Conservation (phyloP, 164 flowering plant genomes). For the Stephania japonica region DNA sequence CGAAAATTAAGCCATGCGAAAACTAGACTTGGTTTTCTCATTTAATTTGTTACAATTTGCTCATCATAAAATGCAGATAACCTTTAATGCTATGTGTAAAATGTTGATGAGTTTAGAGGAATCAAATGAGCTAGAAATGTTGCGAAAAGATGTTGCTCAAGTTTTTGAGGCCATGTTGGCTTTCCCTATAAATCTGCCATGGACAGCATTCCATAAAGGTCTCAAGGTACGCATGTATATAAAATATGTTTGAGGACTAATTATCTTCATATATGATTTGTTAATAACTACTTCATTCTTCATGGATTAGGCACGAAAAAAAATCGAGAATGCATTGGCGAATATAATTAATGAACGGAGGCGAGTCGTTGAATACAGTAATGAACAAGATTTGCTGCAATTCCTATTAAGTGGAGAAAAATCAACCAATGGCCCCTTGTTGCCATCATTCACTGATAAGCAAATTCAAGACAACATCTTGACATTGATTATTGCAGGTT, state of each 20-base stretch:
- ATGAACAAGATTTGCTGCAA: constrained; percentile 38
- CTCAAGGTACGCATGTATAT: constrained; percentile 30
- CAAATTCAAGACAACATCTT: constrained; percentile 64
- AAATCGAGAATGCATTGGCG: constrained; percentile 31
- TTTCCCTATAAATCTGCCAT: constrained; percentile 42
- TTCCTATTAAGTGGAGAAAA: constrained; percentile 22
- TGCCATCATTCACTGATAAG: constrained; percentile 26
- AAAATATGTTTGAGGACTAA: not conserved
- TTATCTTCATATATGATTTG: no score
- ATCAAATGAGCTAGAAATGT: constrained; percentile 20
- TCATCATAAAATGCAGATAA: constrained; percentile 25
- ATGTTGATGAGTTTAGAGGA: constrained; percentile 41
- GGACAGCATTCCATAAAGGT: constrained; percentile 47
- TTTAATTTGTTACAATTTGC: not conserved
- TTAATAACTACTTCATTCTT: no score
- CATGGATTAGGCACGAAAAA: constrained; percentile 38
- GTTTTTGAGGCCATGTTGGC: constrained; percentile 46
- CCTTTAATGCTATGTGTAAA: constrained; percentile 48
- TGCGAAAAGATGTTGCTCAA: constrained; percentile 32
- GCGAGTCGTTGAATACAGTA: constrained; percentile 8
- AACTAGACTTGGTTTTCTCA: not conserved
- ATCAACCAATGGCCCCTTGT: not conserved
- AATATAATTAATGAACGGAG: constrained; percentile 32
- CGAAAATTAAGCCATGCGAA: not conserved
- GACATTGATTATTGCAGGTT: constrained; percentile 66